Base-by-base conservation (phyloP, 345 rosid species). In the Diplotaxis tenuifolia region DNA sequence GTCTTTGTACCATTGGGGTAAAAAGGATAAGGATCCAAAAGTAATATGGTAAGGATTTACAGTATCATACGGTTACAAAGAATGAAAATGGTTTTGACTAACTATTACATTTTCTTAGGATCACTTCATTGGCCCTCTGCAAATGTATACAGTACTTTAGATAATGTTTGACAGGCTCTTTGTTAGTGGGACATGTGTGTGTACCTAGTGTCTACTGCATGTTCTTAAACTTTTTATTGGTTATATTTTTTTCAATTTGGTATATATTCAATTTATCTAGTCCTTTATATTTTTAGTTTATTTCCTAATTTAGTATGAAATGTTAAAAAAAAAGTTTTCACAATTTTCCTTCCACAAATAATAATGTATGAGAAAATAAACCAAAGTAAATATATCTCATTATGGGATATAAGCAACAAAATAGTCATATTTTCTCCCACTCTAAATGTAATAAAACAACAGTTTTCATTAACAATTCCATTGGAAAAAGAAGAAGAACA, bases 41-140 rank as follows among this genome's bases (percentile, higher is more conserved):
- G 57, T 71, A 15, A 32, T 1, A 27, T 50, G 31, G 54, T 49
- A 65, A 47, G 52, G 57, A 47, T 65, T 49, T 59, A 58, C 28
- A 65, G 38, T 19, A 56, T 22, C 71, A 47, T 3, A 64, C 27
- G 16, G 53, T 31, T 38, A 54, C 70, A 62, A 6, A 15, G 23
- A 57, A 63, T 69, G 40, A 62, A 62, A 69, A 70, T 71, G 62
- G 56, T 58, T 70, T 76, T 58, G 57, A 38, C 59, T 38, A 62
- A 57, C 28, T 75, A 27, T 70, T 34, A 64, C n/a, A 36, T 34
- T 27, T 50, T 21, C 10, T 9, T 62, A 2, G 28, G 28, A 25
- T 25, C 28, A 25, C 28, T 25, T 25, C 28, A 25, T 25, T 25
- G 28, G 2, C 28, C 4, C 2, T 25, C 4, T 25, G 28, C 28